These are phyloP conservation scores for Chenopodium formosanum DNA, from an alignment of 148 eudicot genomes.

Conservation along the genomic window DNA sequence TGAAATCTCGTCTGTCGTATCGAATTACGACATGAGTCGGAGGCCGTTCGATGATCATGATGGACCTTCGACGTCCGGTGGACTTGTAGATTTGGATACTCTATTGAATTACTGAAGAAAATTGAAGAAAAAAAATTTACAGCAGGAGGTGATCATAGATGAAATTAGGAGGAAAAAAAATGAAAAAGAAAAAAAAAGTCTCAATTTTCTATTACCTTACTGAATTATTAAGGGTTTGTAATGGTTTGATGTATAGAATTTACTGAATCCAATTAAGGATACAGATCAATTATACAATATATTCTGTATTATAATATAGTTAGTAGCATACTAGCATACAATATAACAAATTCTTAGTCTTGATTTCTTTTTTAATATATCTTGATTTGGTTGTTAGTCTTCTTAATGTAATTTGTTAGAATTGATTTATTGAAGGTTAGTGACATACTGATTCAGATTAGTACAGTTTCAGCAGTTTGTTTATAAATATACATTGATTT, in stretches of 20 bases:
- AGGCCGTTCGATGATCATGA: slow-evolving; percentile 45
- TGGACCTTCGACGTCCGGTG: slow-evolving; percentile 45
- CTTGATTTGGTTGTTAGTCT: slow-evolving; percentile 11
- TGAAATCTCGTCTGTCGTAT: slow-evolving; percentile 52
- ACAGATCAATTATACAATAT: slow-evolving; percentile 19
- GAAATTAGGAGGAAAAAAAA: slow-evolving; percentile 5
- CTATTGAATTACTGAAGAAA: slow-evolving; percentile 51
- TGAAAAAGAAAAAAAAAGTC: neutral
- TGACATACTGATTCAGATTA: neutral
- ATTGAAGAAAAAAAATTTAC: neutral
- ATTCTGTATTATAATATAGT: slow-evolving; percentile 14
- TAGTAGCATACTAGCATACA: slow-evolving; percentile 17
- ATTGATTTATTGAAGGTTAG: slow-evolving; percentile 7
- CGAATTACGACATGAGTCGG: slow-evolving; percentile 46
- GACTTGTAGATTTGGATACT: slow-evolving; percentile 43
- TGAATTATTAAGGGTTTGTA: slow-evolving; percentile 16
- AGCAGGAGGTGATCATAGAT: slow-evolving; percentile 17
- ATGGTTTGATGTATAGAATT: slow-evolving; percentile 32
- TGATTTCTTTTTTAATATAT: neutral
- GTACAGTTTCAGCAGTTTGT: neutral
- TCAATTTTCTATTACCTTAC: slow-evolving; percentile 6
- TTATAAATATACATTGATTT: no score
- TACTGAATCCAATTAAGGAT: slow-evolving; percentile 24
- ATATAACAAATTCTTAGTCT: slow-evolving; percentile 1
- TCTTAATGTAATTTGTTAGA: slow-evolving; percentile 16